Conservation (phyloP, 2,329 filamentous ascomycete species). For the Calonectria montana region DNA sequence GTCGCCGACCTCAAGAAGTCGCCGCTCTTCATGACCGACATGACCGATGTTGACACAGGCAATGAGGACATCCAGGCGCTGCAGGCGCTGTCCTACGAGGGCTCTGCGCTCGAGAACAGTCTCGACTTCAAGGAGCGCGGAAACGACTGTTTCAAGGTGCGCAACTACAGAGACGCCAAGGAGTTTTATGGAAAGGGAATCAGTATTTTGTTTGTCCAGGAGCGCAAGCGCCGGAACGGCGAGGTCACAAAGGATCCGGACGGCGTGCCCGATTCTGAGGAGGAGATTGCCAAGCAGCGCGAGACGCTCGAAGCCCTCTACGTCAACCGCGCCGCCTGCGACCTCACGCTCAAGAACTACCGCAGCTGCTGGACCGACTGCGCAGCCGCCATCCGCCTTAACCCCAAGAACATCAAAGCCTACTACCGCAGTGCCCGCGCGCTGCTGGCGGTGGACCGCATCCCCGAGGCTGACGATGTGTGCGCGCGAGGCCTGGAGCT, state of each 20-base stretch:
- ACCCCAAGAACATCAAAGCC: conserved; percentile 86
- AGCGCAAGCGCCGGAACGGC: conserved; percentile 63
- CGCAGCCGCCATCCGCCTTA: conserved; percentile 80
- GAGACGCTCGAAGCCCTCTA: conserved; percentile 80
- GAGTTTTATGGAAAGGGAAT: conserved; percentile 95
- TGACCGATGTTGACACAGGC: conserved; percentile 82
- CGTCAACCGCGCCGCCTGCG: conserved; percentile 89
- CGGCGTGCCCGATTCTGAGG: conserved; percentile 55
- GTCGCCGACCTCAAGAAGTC: conserved; percentile 68
- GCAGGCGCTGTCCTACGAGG: conserved; percentile 92
- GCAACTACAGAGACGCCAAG: conserved; percentile 83
- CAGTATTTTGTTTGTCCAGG: conserved; percentile 73
- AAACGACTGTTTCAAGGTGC: conserved; percentile 84
- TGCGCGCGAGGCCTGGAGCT: conserved; percentile 78
- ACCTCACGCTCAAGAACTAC: conserved; percentile 90
- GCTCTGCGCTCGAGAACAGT: conserved; percentile 85
- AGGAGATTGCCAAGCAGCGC: conserved; percentile 70
- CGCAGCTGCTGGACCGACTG: conserved; percentile 89
- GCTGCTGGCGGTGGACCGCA: conserved; percentile 80
- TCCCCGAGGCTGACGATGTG: conserved; percentile 83
- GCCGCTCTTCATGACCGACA: conserved; percentile 95
- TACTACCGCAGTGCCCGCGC: conserved; percentile 87
- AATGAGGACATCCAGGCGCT: conserved; percentile 89
- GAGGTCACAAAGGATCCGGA: conserved; percentile 46
- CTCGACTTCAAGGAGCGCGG: conserved; percentile 90